Evolutionary conservation across 192 early-diverging fungal genomes (phyloP), one percentile per base, ranked within the genome.

Genomic region (Mortierella hygrophila): DNA sequence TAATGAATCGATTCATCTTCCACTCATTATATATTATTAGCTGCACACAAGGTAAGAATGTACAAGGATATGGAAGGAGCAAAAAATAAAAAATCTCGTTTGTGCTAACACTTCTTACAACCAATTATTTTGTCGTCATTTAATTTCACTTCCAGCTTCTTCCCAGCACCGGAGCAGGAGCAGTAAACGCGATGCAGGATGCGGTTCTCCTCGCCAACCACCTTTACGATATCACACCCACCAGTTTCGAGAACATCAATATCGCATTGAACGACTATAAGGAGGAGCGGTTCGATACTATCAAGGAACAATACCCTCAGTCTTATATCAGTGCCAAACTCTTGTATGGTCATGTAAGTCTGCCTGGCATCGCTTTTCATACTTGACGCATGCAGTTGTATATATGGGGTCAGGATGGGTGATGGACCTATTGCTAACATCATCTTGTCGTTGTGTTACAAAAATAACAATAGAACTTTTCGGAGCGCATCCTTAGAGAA

Each of bases 141-240:
- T 18, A 54, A 29, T 44, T 15, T 26, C 11, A 6, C 18, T 52
- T 52, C 13, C 46, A 52, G 49, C 49, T 75, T 15, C 73, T 54
- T 4, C 73, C 73, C 4, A 75, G 73, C 54, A 52, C 32, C 8
- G 73, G 73, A 10, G 47, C 47, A 11, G 73, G 73, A 6, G 73
- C 73, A 9, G 49, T 75, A 0, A 32, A 32, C 37, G 73, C 73
- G 1, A 57, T 75, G 73, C 73, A 75, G 21, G 73, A 75, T 23
- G 73, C 73, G 0, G 73, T 75, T 20, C 15, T 75, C 29, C 38
- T 75, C 32, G 73, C 52, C 47, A 75, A 75, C 52, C n/a, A 42
- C 21, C 29, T 75, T 8, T 75, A 75, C 20, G 73, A 75, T 16
- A 47, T 75, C 7, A 35, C 57, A 18, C 29, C 47, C 29, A 10